A percentile compares a stretch with the other conserved stretches of the same genome.
phyloP scores from a whole-genome alignment of 805 yeast genomes.

The Diddensiella caesifluorescens region DNA sequence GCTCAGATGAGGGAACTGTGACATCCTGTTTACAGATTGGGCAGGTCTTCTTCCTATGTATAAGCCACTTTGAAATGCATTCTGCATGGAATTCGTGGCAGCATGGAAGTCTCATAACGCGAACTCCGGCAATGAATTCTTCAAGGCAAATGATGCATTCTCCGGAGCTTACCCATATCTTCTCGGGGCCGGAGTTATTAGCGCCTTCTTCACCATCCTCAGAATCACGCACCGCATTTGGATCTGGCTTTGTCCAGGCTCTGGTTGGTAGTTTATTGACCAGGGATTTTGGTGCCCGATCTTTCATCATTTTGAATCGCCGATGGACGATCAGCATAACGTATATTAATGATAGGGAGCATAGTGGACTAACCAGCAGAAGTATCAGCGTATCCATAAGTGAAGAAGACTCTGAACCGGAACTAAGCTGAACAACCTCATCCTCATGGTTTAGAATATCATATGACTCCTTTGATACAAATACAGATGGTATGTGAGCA shows the following conservation, averaged over 20 bases:
- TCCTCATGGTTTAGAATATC: constrained; percentile 21
- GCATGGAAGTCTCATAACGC: constrained; percentile 52
- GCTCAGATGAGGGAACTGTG: constrained; percentile 7
- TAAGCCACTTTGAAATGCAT: constrained; percentile 58
- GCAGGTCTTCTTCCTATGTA: constrained; percentile 48
- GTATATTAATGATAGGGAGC: constrained; percentile 35
- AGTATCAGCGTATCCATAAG: constrained; percentile 35
- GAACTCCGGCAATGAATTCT: constrained; percentile 42
- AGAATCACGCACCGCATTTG: not conserved
- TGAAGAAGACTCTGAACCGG: constrained; percentile 27
- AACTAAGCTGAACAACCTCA: constrained; percentile 21
- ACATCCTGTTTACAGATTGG: constrained; percentile 53
- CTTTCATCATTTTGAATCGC: constrained; percentile 30
- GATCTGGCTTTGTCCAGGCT: constrained; percentile 26
- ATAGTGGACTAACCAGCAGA: constrained; percentile 37
- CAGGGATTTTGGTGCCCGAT: constrained; percentile 34
- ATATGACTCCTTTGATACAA: constrained; percentile 44
- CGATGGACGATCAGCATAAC: constrained; percentile 34
- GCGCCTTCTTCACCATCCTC: not conserved
- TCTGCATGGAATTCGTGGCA: constrained; percentile 55
- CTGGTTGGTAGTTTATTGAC: constrained; percentile 36
- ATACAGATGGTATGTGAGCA: constrained; percentile 46
- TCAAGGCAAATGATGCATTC: constrained; percentile 61
- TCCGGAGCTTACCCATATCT: constrained; percentile 40
- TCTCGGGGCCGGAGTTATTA: constrained; percentile 22